phyloP scores from a whole-genome alignment of 257 asterid genomes.

The Rauvolfia tetraphylla region DNA sequence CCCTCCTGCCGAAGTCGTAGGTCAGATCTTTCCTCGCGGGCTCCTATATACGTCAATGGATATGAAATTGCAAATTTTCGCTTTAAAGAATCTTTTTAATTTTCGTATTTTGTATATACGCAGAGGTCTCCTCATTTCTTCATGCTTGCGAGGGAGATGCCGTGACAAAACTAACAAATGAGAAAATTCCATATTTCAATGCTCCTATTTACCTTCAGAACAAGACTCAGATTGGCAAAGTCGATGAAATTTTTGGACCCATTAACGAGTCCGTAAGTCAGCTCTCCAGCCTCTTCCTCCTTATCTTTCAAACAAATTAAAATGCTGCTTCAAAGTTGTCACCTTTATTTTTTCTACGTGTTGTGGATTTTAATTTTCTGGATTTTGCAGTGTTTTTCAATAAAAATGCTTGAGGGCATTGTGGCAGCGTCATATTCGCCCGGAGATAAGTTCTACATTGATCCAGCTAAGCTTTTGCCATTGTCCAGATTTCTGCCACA shows the following conservation, averaged over 20 bases:
- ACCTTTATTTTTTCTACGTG: slow-evolving; percentile 1
- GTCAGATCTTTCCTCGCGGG: slow-evolving; percentile 30
- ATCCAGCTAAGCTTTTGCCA: slow-evolving; percentile 88
- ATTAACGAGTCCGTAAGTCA: slow-evolving; percentile 88
- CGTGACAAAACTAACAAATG: slow-evolving; percentile 76
- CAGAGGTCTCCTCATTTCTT: slow-evolving; percentile 79
- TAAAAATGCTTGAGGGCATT: slow-evolving; percentile 90
- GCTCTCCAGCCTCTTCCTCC: neutral
- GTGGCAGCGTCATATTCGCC: slow-evolving; percentile 76
- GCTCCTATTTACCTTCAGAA: slow-evolving; percentile 93
- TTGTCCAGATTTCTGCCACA: slow-evolving; percentile 72
- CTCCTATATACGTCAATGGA: neutral
- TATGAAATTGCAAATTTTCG: neutral
- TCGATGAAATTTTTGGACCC: slow-evolving; percentile 95
- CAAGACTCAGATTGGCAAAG: slow-evolving; percentile 96
- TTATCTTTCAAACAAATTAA: neutral
- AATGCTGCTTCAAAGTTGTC: neutral
- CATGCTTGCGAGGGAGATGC: slow-evolving; percentile 97
- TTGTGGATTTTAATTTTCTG: neutral
- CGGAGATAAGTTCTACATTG: slow-evolving; percentile 91
- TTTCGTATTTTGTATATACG: neutral
- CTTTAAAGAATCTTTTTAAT: neutral
- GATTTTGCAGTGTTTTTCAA: slow-evolving; percentile 53
- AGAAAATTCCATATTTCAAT: slow-evolving; percentile 87
- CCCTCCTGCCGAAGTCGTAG: slow-evolving; percentile 41